Evolutionary conservation across 2,329 filamentous ascomycete species (phyloP), one percentile per base, ranked within the genome.

Genomic region (Hymenoscyphus salicellus): DNA sequence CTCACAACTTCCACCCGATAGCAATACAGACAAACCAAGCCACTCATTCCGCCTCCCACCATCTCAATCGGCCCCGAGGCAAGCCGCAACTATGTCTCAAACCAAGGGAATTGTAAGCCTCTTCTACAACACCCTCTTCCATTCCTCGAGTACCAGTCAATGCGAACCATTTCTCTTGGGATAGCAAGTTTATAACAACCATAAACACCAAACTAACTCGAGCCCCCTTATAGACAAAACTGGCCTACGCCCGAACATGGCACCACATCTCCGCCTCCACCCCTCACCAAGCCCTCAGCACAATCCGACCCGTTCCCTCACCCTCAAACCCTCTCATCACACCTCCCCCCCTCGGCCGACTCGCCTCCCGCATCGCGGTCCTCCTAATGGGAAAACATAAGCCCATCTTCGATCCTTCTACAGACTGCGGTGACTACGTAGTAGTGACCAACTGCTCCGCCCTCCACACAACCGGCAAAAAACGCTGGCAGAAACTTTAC

Each of bases 361-460:
- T 97, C 60, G 94, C 94, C 67, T 92, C 90, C 61, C 88, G 90
- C 68, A 97, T 97, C 78, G 94, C 93, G 67, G 83, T 89, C 62
- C 83, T 92, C 66, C 87, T 97, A 61, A 97, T 98, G 93, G 95
- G 95, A 80, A 99, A 99, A 84, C 90, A 99, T 85, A 99, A 99
- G 81, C 95, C 95, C 26, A 97, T 95, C 78, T 99, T 88, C 81
- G 92, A 98, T 80, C 95, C 95, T 1, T 97, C 93, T 26, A 97
- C 93, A 67, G 95, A 99, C 83, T 98, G 95, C 84, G 95, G 95
- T 72, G 95, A 99, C 86, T 99, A 99, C 79, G 93, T 99, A 14
- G 94, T 99, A 0, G 93, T 95, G 60, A 92, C 92, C 43, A 89
- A 93, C 77, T 98, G 95, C 82, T 86, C 90, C 49, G 88, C 94